Base-by-base conservation (phyloP, 78 protist species). In the slime mould (Dictyostelium discoideum) region DNA sequence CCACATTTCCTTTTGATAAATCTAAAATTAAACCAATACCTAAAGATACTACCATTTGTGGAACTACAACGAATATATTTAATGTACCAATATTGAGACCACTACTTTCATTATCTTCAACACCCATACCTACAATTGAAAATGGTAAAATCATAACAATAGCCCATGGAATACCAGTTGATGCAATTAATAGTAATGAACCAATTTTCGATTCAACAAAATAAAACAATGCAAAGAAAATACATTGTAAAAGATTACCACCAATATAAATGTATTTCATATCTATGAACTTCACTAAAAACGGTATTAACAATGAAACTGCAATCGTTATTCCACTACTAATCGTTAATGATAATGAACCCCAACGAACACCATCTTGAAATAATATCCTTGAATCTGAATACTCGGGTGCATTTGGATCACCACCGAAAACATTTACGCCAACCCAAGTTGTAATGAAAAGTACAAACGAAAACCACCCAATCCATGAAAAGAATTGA, bases 401-500 rank as follows among this genome's bases (percentile, higher is more conserved):
- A 3, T 86, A 92, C n/a, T 85, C 96, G 0, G 93, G 84, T 42
- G 97, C 97, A 54, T 95, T 73, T 4, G 93, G 94, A 16, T 95
- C 57, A 2, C 97, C 97, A 16, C 84, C 83, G 67, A 72, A 88
- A 10, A 95, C 84, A 82, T 88, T 80, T 2, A 92, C 85, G 0
- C 97, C 97, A 72, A 95, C 97, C 97, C 97, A 95, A n/a, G 87
- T 86, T 1, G 97, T 95, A 8, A 82, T 74, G 48, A 87, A 87
- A 3, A 95, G 82, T 48, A 95, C 39, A 57, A 88, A 86, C 16
- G 92, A 80, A 57, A 95, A 95, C 97, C 97, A 95, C n/a, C 95
- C 97, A 18, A 95, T 89, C 97, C 97, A 95, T 24, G 94, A 86
- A 57, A 95, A 95, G 94, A 95, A 95, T 40, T 95, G 93, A 42